Evolutionary conservation across 1,139 yeast genomes (phyloP), one percentile per base, ranked within the genome.

Genomic region (Suhomyces yuchorum): DNA sequence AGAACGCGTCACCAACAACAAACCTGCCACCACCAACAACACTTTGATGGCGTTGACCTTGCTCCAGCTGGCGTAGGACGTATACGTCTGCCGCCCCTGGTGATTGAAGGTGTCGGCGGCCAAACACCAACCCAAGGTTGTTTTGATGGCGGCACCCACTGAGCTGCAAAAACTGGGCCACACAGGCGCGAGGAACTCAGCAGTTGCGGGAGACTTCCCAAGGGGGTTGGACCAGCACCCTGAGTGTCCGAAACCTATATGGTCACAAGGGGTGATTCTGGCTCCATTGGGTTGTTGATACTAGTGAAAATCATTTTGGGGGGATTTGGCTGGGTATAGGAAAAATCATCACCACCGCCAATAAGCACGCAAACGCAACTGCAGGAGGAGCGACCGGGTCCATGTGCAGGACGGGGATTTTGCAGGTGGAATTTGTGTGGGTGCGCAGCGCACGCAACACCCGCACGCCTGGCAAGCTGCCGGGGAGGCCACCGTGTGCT

Each of bases 311-410:
- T 39, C 48, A 44, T 39, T 39, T 44, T 38, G 48, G 48, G 53
- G 54, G 58, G 57, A 48, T 39, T 43, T 55, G 51, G 51, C 55
- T 48, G 51, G 51, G 51, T 50, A 52, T 53, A 48, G 47, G 53
- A 54, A 52, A 54, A 52, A 42, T 42, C 42, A 48, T 39, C 46
- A 44, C 51, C 48, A 44, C 36, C 40, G 23, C 43, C 43, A 33
- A 33, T n/a, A 12, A 20, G 41, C 42, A 33, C 35, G 42, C 42
- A 43, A 45, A 20, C 24, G 48, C 48, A 44, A 44, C 39, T 40
- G 41, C 47, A 40, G 38, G 33, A 23, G 40, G 36, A 37, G 38
- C n/a, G 26, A 3, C 37, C 40, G 15, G 41, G 38, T 9, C 39
- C 30, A 30, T 40, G 43, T 47, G 50, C 50, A 47, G 47, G 47